These are phyloP conservation scores for Tricladium varicosporioides DNA, from an alignment of 2,329 filamentous ascomycete species.

Conservation along the genomic window DNA sequence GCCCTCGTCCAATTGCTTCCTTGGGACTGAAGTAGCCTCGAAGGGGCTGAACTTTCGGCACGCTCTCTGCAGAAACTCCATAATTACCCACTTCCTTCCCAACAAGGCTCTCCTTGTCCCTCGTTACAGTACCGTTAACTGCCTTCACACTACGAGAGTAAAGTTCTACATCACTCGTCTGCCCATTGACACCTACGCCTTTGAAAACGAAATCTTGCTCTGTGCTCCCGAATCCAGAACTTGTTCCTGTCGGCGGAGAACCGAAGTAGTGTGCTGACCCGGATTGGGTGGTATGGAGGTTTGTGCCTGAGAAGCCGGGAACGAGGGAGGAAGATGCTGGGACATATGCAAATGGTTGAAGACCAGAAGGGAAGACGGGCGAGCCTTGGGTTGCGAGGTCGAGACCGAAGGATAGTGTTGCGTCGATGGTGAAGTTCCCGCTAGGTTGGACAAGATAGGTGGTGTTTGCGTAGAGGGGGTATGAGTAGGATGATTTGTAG, in stretches of 20 bases:
- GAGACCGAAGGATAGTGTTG: conserved; percentile 48
- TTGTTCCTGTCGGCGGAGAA: conserved; percentile 44
- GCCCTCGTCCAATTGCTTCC: conserved; percentile 36
- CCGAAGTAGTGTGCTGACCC: conserved; percentile 57
- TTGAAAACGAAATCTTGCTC: conserved; percentile 54
- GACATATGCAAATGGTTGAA: conserved; percentile 52
- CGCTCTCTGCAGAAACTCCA: conserved; percentile 3
- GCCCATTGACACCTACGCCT: conserved; percentile 33
- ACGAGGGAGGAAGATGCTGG: conserved; percentile 22
- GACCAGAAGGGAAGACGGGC: conserved; percentile 56
- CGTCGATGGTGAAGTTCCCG: conserved; percentile 48
- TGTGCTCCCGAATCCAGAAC: conserved; percentile 52
- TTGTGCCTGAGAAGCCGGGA: conserved; percentile 37
- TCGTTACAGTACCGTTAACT: conserved; percentile 50
- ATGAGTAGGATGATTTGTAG: conserved; percentile 47
- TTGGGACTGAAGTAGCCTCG: conserved; percentile 29
- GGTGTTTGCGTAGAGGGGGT: conserved; percentile 59
- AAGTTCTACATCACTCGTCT: conserved; percentile 24
- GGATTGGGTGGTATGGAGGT: conserved; percentile 51
- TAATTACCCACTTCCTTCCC: conserved; percentile 24
- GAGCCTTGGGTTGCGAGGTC: conserved; percentile 43
- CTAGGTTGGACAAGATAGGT: conserved; percentile 43
- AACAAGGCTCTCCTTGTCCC: conserved; percentile 44
- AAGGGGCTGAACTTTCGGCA: conserved; percentile 5
- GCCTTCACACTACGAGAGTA: conserved; percentile 58